A percentile compares a stretch with the other conserved stretches of the same genome.
These are phyloP conservation scores for Tremellales sp. DNA, from an alignment of 1,284 basidiomycete species.

Conservation along the genomic window DNA sequence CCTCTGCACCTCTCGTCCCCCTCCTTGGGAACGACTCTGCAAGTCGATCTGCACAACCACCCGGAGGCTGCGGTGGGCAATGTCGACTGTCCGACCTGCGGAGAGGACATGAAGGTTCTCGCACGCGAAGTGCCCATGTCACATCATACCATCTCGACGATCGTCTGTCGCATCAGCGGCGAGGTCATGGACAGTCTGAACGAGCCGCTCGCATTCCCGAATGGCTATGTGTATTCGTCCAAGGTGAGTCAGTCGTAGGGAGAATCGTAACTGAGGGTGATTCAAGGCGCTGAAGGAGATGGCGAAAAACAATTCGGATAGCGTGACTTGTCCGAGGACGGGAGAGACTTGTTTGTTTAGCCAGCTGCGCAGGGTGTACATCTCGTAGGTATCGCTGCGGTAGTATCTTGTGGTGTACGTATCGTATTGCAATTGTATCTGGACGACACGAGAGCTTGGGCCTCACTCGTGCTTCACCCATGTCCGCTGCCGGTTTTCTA, in stretches of 20 bases:
- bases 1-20: no score
- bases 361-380: conserved; percentile 78
- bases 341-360: conserved; percentile 61
- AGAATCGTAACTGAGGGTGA: conserved; percentile 6
- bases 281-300: conserved; percentile 74
- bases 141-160: conserved; percentile 91
- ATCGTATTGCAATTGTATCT: no score
- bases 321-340: conserved; percentile 77
- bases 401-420: no score
- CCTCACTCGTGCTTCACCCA: no score
- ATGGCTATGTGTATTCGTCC: conserved; percentile 87
- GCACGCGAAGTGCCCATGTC: conserved; percentile 84
- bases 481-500: not conserved
- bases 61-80: conserved; percentile 58
- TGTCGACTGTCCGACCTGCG: conserved; percentile 88
- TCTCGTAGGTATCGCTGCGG: conserved; percentile 60
- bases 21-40: not conserved
- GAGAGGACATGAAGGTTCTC: conserved; percentile 66
- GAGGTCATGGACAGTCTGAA: conserved; percentile 93
- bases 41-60: conserved; percentile 25
- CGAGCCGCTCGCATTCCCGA: conserved; percentile 84
- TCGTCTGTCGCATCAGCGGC: conserved; percentile 85
- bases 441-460: no score
- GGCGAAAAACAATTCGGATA: conserved; percentile 65
- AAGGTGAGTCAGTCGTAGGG: conserved; percentile 64